Evolutionary conservation across 2,329 filamentous ascomycete species (phyloP).

Genomic region (Pseudogymnoascus sp.): DNA sequence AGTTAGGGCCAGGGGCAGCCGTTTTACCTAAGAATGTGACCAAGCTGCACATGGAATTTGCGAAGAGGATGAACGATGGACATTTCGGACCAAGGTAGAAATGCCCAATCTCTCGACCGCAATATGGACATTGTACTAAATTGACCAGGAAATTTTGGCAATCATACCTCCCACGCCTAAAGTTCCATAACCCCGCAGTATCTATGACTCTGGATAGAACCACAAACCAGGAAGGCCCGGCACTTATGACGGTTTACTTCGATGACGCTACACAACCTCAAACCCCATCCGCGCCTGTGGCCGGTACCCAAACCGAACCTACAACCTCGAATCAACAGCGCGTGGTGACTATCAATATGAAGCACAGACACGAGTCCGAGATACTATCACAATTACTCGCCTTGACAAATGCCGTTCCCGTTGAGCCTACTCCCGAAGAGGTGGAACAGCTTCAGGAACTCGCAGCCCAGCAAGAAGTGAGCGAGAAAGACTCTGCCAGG

Average conservation of each 20-base stretch:
- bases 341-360: constrained; percentile 53
- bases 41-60: constrained; percentile 69
- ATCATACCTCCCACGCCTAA: constrained; percentile 72
- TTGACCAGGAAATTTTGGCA: constrained; percentile 77
- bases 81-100: constrained; percentile 66
- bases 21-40: constrained; percentile 70
- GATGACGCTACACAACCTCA: constrained; percentile 36
- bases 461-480: constrained; percentile 45
- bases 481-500: constrained; percentile 47
- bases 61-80: constrained; percentile 51
- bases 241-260: constrained; percentile 61
- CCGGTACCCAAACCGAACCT: constrained; percentile 32
- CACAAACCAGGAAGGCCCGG: constrained; percentile 45
- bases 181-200: constrained; percentile 86
- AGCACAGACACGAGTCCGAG: constrained; percentile 48
- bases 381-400: constrained; percentile 58
- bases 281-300: constrained; percentile 38
- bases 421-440: constrained; percentile 55
- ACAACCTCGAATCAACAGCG: constrained; percentile 31
- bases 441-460: constrained; percentile 49
- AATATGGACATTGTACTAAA: not conserved
- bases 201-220: constrained; percentile 75
- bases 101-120: not conserved
- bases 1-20: constrained; percentile 75
- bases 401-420: constrained; percentile 51